Percentiles rank a stretch among this genome's conserved stretches.
Evolutionary conservation across 768 basidiomycete genomes (phyloP).

Genomic region (Pleurotus platypus): DNA sequence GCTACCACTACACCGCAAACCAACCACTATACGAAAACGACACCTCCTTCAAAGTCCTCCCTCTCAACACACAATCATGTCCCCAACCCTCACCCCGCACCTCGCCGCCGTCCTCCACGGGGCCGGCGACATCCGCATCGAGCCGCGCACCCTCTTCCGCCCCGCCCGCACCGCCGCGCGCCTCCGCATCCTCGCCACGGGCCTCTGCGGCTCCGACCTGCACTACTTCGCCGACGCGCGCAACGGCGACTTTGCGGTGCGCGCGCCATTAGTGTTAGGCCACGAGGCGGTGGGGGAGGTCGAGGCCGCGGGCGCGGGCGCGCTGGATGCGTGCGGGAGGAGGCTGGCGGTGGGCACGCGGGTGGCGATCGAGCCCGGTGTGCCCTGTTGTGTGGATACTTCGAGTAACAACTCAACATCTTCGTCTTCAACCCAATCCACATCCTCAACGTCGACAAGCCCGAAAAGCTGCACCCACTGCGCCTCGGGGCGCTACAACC

Average conservation of each 20-base stretch:
- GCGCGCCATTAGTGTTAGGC: constrained; percentile 84
- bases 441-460: not conserved
- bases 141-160: constrained; percentile 67
- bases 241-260: constrained; percentile 90
- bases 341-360: constrained; percentile 72
- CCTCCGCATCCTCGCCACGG: constrained; percentile 77
- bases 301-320: constrained; percentile 76
- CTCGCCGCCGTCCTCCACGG: constrained; percentile 81
- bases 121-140: constrained; percentile 76
- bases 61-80: constrained; percentile 28
- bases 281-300: constrained; percentile 89
- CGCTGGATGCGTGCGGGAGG: constrained; percentile 66
- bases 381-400: constrained; percentile 74
- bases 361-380: constrained; percentile 92
- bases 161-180: constrained; percentile 75
- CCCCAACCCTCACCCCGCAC: constrained; percentile 51
- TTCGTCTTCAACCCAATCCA: no score
- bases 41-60: no score
- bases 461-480: constrained; percentile 53
- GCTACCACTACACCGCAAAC: constrained; percentile 5
- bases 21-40: constrained; percentile 11
- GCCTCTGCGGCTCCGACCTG: constrained; percentile 90
- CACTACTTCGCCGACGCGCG: constrained; percentile 89
- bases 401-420: no score
- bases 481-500: constrained; percentile 80